These are phyloP conservation scores for Backusella psychrophila DNA, from an alignment of 192 early-diverging fungal species.

Conservation along the genomic window DNA sequence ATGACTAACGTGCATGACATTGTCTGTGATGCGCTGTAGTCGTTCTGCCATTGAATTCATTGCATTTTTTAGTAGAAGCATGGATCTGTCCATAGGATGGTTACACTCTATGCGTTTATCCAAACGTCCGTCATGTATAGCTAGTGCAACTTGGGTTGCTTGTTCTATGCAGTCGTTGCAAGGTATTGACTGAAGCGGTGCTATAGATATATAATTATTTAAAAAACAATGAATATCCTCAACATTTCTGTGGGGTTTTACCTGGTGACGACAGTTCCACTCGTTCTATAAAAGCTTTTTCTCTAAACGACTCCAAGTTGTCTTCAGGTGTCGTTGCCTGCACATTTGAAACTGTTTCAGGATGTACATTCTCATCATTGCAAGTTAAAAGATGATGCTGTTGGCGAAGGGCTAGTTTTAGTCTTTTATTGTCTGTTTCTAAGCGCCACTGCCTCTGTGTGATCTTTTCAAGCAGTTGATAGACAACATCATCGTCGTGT, in stretches of 20 bases:
- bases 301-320: constrained; percentile 7
- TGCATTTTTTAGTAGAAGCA: constrained; percentile 36
- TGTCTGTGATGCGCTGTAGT: constrained; percentile 50
- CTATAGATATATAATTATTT: neutral
- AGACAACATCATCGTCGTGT: neutral
- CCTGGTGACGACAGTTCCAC: constrained; percentile 4
- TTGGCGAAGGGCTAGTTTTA: constrained; percentile 15
- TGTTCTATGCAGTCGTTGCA: constrained; percentile 44
- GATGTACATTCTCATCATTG: neutral
- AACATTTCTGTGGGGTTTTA: neutral
- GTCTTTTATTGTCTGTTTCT: constrained; percentile 21
- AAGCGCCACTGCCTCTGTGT: constrained; percentile 12
- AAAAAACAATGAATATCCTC: too few relatives aligned
- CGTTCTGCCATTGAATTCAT: constrained; percentile 65
- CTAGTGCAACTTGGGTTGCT: constrained; percentile 41
- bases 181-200: neutral
- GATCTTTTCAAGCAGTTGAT: constrained; percentile 10
- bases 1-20: constrained; percentile 63
- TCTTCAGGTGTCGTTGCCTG: constrained; percentile 13
- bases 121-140: constrained; percentile 43
- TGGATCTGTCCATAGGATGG: constrained; percentile 18
- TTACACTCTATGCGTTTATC: constrained; percentile 41
- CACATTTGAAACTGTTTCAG: neutral
- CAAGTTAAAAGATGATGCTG: constrained; percentile 16
- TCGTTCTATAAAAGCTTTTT: neutral